Base-by-base conservation (phyloP, 345 rosid species). In the Geranium brycei region DNA sequence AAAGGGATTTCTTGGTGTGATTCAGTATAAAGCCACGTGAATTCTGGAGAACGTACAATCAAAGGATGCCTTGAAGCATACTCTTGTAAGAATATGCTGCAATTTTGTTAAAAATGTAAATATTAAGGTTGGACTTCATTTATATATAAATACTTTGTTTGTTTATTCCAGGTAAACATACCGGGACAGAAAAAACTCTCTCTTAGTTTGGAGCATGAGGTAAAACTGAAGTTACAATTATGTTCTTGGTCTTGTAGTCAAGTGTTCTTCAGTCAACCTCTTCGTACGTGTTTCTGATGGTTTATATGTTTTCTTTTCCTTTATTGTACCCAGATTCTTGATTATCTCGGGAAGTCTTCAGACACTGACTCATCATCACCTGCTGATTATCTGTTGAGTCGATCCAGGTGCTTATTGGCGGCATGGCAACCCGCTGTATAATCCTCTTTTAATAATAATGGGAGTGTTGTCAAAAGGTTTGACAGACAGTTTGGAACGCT, bases 401-500 rank as follows among this genome's bases (percentile, higher is more conserved):
- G 99, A 79, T 90, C 97, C 85, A 93, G 95, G 99, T 90, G 96
- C 96, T 90, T 82, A 58, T 79, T 66, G 87, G 97, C 97, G 97
- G 10, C 41, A 3, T 35, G 41, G 41, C 41, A 35, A 35, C 41
- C 41, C 97, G 58, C 76, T 85, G 68, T 74, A 75, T 86, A 83
- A 78, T 86, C 81, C 84, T 82, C 53, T 77, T 66, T 72, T 66
- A 68, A 63, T 64, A 77, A 62, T 71, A 70, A 71, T 85, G 99
- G 96, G 95, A 93, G 91, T 93, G 99, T 80, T 93, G 99, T 90
- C 99, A 90, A 65, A 83, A 68, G 99, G 99, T 77, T 80, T 93
- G 99, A 93, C 99, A 68, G 86, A 75, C 95, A 79, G 99, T 90
- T 87, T 77, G 64, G 64, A 66, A 62, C 75, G 83, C 97, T 93